A percentile compares a stretch with the other conserved stretches of the same genome.
These are phyloP conservation scores for Aspergillus sclerotioniger DNA, from an alignment of 495 filamentous ascomycete species.

Conservation along the genomic window DNA sequence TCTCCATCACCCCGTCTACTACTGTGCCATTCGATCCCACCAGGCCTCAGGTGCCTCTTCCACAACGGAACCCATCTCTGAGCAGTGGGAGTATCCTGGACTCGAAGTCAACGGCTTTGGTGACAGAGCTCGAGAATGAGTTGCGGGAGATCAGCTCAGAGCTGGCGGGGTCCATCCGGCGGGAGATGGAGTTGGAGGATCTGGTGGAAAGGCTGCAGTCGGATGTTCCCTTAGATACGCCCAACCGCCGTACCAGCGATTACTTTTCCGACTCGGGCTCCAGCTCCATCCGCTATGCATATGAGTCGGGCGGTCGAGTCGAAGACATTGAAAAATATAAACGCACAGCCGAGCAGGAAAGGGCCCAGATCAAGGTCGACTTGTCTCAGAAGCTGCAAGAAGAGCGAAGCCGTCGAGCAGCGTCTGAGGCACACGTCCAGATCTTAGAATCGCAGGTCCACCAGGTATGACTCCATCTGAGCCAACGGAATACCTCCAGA, in stretches of 20 bases:
- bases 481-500: neutral
- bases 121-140: conserved; percentile 84
- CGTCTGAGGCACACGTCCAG: conserved; percentile 77
- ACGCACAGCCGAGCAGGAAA: conserved; percentile 85
- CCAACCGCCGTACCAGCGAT: conserved; percentile 82
- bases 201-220: conserved; percentile 81
- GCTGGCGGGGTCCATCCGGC: conserved; percentile 83
- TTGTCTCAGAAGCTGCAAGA: conserved; percentile 80
- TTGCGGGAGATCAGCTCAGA: conserved; percentile 89
- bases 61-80: conserved; percentile 34
- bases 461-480: conserved; percentile 34
- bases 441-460: conserved; percentile 74
- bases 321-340: conserved; percentile 84
- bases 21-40: conserved; percentile 42
- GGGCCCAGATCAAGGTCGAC: conserved; percentile 80
- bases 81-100: conserved; percentile 42
- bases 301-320: conserved; percentile 61
- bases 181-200: conserved; percentile 97
- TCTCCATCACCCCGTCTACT: conserved; percentile 33
- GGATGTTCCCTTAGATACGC: conserved; percentile 53
- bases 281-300: conserved; percentile 73
- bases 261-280: conserved; percentile 97
- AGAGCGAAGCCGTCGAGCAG: conserved; percentile 69
- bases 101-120: conserved; percentile 50
- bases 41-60: conserved; percentile 41